Percentiles rank a stretch among this genome's conserved stretches.
Evolutionary conservation across 352 stramenopile species (phyloP).

Genomic region (Globisporangium takayamanum): DNA sequence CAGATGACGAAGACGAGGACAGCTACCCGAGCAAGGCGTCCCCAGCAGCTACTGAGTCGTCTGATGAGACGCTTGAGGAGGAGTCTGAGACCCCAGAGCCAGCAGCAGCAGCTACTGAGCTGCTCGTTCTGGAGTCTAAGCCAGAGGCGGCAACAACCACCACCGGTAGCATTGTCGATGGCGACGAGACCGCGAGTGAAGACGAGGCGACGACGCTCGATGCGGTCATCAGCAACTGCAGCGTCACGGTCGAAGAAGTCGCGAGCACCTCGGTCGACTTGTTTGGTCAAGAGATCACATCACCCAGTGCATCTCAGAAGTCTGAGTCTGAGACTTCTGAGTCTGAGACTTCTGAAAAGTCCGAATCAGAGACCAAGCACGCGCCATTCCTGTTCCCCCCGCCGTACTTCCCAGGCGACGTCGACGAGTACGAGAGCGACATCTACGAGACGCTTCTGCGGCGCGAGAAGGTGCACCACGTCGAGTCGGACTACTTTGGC

Average conservation of each 20-base stretch:
- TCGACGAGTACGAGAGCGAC: constrained; percentile 47
- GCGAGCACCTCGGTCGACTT: constrained; percentile 5
- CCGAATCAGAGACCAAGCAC: constrained; percentile 2
- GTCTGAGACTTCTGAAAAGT: neutral
- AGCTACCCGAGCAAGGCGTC: neutral
- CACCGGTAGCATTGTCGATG: neutral
- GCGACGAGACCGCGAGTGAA: constrained; percentile 16
- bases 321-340: neutral
- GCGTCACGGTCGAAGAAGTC: neutral
- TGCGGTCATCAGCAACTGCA: neutral
- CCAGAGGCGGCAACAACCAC: neutral
- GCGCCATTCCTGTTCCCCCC: constrained; percentile 14
- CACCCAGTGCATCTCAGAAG: neutral
- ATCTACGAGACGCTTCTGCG: constrained; percentile 47
- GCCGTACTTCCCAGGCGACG: constrained; percentile 28
- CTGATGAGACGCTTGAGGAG: neutral
- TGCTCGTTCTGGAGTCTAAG: neutral
- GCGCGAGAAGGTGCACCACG: constrained; percentile 37
- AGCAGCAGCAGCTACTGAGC: neutral
- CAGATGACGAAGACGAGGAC: constrained; percentile 3
- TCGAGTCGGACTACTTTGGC: constrained; percentile 43
- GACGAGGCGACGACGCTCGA: constrained; percentile 2
- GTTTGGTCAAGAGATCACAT: constrained; percentile 3
- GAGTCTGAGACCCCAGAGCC: neutral
- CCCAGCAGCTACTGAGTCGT: neutral